A percentile compares a stretch with the other conserved stretches of the same genome.
Conservation (phyloP, 176 grass and related monocot genomes). For the Aegilops speltoides region DNA sequence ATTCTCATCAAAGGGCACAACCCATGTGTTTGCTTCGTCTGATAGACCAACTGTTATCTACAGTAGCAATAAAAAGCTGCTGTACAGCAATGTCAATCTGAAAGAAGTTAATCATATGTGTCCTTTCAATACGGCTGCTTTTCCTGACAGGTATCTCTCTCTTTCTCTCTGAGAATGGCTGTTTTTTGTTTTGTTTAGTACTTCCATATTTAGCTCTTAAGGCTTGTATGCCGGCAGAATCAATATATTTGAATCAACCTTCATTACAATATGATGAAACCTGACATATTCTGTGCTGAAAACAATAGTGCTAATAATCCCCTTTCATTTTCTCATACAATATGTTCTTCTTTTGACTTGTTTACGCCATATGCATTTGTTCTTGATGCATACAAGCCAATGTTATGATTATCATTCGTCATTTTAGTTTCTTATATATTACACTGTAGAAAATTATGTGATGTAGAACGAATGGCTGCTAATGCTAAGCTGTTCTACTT, state of each 20-base stretch:
- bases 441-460: neutral
- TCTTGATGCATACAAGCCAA: neutral
- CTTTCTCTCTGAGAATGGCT: neutral
- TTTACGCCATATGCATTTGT: neutral
- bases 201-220: neutral
- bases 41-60: constrained; percentile 98
- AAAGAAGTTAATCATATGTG: constrained; percentile 99
- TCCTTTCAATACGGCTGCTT: constrained; percentile 90
- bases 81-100: constrained; percentile 97
- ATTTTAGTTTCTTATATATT: neutral
- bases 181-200: neutral
- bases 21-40: constrained; percentile 90
- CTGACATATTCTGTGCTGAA: neutral
- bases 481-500: neutral
- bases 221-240: neutral
- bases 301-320: neutral
- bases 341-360: neutral
- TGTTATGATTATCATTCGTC: neutral
- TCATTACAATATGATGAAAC: neutral
- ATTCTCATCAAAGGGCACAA: constrained; percentile 92
- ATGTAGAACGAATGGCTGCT: neutral
- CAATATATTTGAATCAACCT: neutral
- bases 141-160: constrained; percentile 77
- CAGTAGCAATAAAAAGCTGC: constrained; percentile 95
- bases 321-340: neutral